Conservation (phyloP, 306 rosid species). For the Trifolium repens region DNA sequence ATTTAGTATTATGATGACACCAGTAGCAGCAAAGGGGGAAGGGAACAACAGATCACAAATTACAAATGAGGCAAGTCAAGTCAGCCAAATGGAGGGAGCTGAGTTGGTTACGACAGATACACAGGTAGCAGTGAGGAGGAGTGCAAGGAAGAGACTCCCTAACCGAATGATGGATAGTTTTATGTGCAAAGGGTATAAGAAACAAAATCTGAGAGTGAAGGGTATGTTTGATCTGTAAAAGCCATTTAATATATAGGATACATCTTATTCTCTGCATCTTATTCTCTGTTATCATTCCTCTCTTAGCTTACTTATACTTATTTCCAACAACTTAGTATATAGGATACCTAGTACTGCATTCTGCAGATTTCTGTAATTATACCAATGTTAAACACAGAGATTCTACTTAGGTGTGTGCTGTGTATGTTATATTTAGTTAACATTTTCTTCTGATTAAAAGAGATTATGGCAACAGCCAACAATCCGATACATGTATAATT, state of each 20-base stretch:
- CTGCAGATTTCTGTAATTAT: constrained; percentile 7
- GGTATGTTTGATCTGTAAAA: neutral
- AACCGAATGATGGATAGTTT: constrained; percentile 12
- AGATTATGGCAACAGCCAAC: constrained; percentile 10
- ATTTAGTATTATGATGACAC: constrained; percentile 11
- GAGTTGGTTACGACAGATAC: constrained; percentile 1
- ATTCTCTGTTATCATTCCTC: neutral
- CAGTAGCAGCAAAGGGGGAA: constrained; percentile 15
- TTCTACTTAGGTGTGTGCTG: neutral
- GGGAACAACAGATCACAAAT: neutral
- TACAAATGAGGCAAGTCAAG: neutral
- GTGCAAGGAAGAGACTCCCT: constrained; percentile 25
- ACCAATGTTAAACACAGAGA: neutral
- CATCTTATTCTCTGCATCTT: neutral
- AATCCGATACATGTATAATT: neutral
- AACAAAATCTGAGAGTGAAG: neutral
- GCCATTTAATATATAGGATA: neutral
- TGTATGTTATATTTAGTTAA: constrained; percentile 6
- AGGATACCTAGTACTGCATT: neutral
- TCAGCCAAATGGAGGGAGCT: constrained; percentile 18
- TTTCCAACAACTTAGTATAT: neutral
- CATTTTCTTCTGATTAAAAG: neutral
- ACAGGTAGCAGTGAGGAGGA: neutral
- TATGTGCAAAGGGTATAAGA: constrained; percentile 6
- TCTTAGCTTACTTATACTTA: constrained; percentile 3